A percentile compares a stretch with the other conserved stretches of the same genome.
phyloP scores from a whole-genome alignment of 73 alveolate species.

The Symbiodinium natans region DNA sequence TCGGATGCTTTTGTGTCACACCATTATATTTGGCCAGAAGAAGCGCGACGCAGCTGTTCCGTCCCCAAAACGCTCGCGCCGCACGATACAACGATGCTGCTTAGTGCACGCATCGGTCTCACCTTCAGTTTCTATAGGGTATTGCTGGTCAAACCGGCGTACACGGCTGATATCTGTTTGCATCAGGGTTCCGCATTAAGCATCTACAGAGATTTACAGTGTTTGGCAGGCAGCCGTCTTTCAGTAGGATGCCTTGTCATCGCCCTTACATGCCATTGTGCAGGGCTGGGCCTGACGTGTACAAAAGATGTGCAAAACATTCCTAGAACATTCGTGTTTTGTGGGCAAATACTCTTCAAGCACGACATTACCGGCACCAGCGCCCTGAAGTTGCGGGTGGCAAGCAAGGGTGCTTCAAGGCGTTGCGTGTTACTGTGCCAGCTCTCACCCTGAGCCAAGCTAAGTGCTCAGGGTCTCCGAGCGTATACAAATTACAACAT shows the following conservation, averaged over 20 bases:
- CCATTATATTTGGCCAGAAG: background rate
- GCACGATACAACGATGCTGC: background rate
- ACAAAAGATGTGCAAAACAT: too few relatives aligned
- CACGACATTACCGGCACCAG: background rate
- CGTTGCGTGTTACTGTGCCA: conserved; percentile 21
- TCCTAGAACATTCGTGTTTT: too few relatives aligned
- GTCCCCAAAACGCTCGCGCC: background rate
- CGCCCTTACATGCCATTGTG: background rate
- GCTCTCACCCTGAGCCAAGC: conserved; percentile 2
- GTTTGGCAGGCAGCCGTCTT: too few relatives aligned
- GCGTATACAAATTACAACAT: background rate
- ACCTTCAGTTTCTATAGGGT: background rate
- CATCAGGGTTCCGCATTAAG: too few relatives aligned
- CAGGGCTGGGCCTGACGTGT: conserved; percentile 29
- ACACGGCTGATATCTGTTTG: too few relatives aligned
- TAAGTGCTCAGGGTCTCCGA: conserved; percentile 1
- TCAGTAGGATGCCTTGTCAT: background rate
- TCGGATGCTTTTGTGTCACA: background rate
- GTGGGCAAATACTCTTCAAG: too few relatives aligned
- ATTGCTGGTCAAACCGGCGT: conserved; percentile 12
- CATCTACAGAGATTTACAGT: too few relatives aligned
- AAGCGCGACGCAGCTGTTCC: background rate
- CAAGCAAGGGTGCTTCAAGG: background rate
- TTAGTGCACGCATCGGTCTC: background rate
- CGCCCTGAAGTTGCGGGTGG: conserved; percentile 9